Evolutionary conservation across 2,329 filamentous ascomycete species (phyloP).

Genomic region (Trichophaea hybrida): DNA sequence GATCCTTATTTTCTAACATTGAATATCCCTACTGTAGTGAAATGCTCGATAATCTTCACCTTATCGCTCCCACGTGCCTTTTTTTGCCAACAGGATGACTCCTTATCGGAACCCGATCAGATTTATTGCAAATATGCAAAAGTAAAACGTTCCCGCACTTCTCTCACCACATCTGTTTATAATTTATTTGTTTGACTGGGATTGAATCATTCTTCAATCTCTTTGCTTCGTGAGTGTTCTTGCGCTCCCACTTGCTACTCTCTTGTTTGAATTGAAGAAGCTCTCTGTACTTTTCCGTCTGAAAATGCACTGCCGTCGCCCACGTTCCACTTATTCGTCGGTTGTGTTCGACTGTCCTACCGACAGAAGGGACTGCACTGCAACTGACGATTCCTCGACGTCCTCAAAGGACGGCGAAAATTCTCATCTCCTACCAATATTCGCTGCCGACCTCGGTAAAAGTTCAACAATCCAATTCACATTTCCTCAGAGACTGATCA

Average conservation of each 20-base stretch:
- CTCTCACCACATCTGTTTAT: too few relatives aligned
- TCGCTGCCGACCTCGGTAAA: conserved; percentile 60
- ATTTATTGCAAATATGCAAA: too few relatives aligned
- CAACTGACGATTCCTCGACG: conserved; percentile 22
- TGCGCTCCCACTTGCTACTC: background rate
- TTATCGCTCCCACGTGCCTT: too few relatives aligned
- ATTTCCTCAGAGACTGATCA: conserved; percentile 1
- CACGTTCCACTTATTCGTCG: background rate
- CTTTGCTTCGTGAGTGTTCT: too few relatives aligned
- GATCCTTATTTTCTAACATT: too few relatives aligned
- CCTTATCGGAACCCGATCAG: too few relatives aligned
- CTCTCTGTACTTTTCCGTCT: conserved; percentile 29
- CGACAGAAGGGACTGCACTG: background rate
- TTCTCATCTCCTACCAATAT: conserved; percentile 55
- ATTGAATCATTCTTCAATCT: too few relatives aligned
- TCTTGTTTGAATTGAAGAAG: conserved; percentile 17
- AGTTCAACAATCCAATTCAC: conserved; percentile 7
- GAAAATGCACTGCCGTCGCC: background rate
- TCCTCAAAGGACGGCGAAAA: conserved; percentile 27
- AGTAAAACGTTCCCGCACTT: too few relatives aligned
- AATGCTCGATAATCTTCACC: too few relatives aligned
- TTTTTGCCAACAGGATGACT: too few relatives aligned
- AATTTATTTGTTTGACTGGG: too few relatives aligned
- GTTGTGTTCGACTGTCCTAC: background rate
- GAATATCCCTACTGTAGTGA: too few relatives aligned